These are phyloP conservation scores for Krasilnikovozyma curviuscula DNA, from an alignment of 768 basidiomycete genomes.

Conservation along the genomic window DNA sequence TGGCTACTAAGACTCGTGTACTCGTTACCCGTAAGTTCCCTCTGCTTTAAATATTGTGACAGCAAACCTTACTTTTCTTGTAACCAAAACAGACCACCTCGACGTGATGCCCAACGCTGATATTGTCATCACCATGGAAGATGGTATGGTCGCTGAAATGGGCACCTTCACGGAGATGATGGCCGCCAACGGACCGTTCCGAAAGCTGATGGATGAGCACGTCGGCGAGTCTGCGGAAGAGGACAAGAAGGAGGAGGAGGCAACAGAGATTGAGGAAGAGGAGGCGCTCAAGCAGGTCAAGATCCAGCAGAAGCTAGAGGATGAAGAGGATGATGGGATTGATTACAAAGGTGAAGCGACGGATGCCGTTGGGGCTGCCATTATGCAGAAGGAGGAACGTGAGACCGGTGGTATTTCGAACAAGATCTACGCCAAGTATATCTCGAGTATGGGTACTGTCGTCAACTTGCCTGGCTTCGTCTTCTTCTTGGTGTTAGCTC, in stretches of 20 bases:
- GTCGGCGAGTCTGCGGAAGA: conserved; percentile 43
- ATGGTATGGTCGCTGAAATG: conserved; percentile 5
- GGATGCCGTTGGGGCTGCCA: background rate
- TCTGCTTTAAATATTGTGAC: background rate
- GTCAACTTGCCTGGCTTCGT: conserved; percentile 33
- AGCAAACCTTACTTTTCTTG: background rate
- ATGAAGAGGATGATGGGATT: background rate
- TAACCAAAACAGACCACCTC: no score
- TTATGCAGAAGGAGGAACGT: conserved; percentile 28
- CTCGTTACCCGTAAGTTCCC: conserved; percentile 30
- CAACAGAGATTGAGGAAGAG: background rate
- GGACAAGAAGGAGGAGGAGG: conserved; percentile 30
- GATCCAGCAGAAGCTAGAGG: background rate
- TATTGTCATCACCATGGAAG: conserved; percentile 19
- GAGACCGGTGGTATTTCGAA: conserved; percentile 36
- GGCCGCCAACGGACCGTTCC: conserved; percentile 43
- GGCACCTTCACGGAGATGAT: conserved; percentile 6
- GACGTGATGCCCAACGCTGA: conserved; percentile 23
- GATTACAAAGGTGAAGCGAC: background rate
- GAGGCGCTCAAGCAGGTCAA: background rate
- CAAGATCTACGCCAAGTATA: conserved; percentile 34
- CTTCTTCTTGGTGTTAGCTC: conserved; percentile 29
- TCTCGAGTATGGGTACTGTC: conserved; percentile 33
- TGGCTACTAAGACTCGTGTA: conserved; percentile 38
- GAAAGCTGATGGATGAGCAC: conserved; percentile 56